phyloP scores from a whole-genome alignment of 192 early-diverging fungal genomes.

The Umbelopsis vinacea region DNA sequence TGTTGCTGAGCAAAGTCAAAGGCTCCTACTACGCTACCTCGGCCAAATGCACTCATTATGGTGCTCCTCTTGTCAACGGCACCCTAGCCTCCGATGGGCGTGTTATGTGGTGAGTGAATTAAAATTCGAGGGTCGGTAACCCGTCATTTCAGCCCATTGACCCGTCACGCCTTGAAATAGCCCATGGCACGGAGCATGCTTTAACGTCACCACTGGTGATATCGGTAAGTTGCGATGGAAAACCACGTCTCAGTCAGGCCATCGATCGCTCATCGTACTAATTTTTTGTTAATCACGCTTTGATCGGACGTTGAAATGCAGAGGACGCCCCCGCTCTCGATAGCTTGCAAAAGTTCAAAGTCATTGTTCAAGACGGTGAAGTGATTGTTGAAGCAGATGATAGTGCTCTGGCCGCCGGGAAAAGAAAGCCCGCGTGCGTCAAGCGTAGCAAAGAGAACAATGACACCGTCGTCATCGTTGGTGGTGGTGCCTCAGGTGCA shows the following conservation, averaged over 20 bases:
- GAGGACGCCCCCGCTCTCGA: conserved; percentile 50
- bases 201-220: conserved; percentile 42
- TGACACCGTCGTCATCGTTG: conserved; percentile 50
- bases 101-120: conserved; percentile 34
- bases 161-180: neutral
- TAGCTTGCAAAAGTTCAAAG: conserved; percentile 38
- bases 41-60: conserved; percentile 41
- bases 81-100: conserved; percentile 37
- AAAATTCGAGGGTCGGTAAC: no score
- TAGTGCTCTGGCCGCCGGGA: conserved; percentile 24
- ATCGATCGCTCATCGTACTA: neutral
- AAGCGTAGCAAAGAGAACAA: conserved; percentile 22
- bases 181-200: conserved; percentile 49
- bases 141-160: no score
- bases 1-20: conserved; percentile 29
- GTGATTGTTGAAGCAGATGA: conserved; percentile 46
- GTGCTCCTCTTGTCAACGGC: conserved; percentile 15
- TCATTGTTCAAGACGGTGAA: conserved; percentile 39
- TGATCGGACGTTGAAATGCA: neutral
- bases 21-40: conserved; percentile 39
- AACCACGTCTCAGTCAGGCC: neutral
- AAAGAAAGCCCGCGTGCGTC: conserved; percentile 27
- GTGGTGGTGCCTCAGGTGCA: conserved; percentile 58
- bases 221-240: conserved; percentile 34
- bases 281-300: neutral